Base-by-base conservation (phyloP, 2,329 filamentous ascomycete species). In the Alternaria novae-zelandiae region DNA sequence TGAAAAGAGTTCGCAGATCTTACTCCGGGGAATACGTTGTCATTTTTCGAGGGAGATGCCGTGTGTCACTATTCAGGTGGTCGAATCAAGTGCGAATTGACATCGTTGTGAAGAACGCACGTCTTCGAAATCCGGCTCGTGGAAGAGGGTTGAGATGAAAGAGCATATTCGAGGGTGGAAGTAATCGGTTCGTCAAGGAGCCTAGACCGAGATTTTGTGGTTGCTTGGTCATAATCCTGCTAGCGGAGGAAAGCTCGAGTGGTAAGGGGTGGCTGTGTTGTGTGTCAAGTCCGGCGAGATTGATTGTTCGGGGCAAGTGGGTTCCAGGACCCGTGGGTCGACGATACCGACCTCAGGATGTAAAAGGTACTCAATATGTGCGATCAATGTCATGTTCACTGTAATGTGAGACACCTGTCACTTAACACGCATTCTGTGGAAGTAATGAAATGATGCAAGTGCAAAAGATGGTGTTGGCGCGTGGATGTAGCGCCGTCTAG, bases 151-250 rank as follows among this genome's bases (percentile, higher is more conserved):
- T 70, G 69, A 1, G 69, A 72, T 7, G 44, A 71, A 25, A 75
- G 36, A 64, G 66, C 10, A 70, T 58, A 4, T 75, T 74, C 46
- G 30, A 62, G 6, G 69, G 71, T 32, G 72, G 71, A 3, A 70
- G 57, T 55, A 71, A 71, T 1, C 60, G 26, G 49, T 67, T 63
- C 55, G 64, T 74, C 36, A 60, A 70, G 21, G 73, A 70, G 71
- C 72, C 70, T 6, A 66, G 72, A 74, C 74, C 25, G 67, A 74
- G 30, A 59, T 61, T 6, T 74, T 74, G 71, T 74, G 68, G 71
- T 73, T 67, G 15, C 32, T 46, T 66, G 66, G 72, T 59, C 56
- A 67, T 12, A 72, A 75, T 60, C 54, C 59, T 9, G 71, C 73
- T 20, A 71, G 68, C 55, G 72, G 71, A 20, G 61, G 70, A 23